A percentile compares a stretch with the other conserved stretches of the same genome.
Conservation (phyloP, 495 filamentous ascomycete species). For the Pseudomonodictys pantanalensis region DNA sequence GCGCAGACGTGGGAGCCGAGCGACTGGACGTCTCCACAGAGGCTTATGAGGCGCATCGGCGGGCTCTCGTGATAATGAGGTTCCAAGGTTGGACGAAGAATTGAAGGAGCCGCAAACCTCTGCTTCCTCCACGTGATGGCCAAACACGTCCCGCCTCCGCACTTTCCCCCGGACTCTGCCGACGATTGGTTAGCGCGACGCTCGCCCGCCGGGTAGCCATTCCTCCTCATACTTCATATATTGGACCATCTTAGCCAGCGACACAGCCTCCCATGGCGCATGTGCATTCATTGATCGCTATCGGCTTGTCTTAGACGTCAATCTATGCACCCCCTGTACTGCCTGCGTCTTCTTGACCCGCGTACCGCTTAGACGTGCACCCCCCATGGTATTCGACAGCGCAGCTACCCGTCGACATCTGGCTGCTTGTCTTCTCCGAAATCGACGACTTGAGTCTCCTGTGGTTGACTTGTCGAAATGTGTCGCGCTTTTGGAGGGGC, state of each 20-base stretch:
- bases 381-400: neutral
- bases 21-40: neutral
- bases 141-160: slow-evolving; percentile 7
- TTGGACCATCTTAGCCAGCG: neutral
- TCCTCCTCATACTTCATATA: neutral
- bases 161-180: slow-evolving; percentile 15
- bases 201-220: neutral
- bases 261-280: neutral
- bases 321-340: neutral
- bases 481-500: slow-evolving; percentile 14
- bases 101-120: neutral
- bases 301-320: neutral
- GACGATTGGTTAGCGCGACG: slow-evolving; percentile 6
- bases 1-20: neutral
- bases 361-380: neutral
- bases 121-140: slow-evolving; percentile 8
- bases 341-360: neutral
- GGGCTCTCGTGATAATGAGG: slow-evolving; percentile 7
- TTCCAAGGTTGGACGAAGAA: slow-evolving; percentile 11
- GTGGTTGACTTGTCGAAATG: slow-evolving; percentile 15
- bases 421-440: slow-evolving; percentile 20
- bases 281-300: neutral
- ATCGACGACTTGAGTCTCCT: slow-evolving; percentile 6
- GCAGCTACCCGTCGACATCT: slow-evolving; percentile 14
- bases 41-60: neutral